phyloP scores from a whole-genome alignment of 768 basidiomycete genomes.

The Cyclocybe aegerita region DNA sequence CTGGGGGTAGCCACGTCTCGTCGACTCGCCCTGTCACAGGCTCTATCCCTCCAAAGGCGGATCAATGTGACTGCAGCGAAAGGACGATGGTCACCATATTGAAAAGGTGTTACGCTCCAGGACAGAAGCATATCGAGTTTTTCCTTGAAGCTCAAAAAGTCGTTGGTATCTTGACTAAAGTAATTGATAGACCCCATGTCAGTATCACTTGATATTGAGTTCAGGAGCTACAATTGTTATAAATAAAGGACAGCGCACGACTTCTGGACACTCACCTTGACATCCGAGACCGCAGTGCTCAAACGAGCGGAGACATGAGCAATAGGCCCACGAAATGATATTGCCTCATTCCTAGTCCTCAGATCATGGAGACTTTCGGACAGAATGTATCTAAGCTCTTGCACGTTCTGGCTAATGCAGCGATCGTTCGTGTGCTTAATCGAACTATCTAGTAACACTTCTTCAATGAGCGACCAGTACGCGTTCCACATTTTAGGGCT shows the following conservation, averaged over 20 bases:
- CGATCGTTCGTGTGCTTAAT: conserved; percentile 27
- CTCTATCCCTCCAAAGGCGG: conserved; percentile 57
- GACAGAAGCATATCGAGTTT: conserved; percentile 76
- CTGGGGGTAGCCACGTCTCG: conserved; percentile 60
- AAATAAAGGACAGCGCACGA: neutral
- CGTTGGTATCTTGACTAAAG: conserved; percentile 48
- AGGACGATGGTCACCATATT: conserved; percentile 81
- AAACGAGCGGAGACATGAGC: conserved; percentile 58
- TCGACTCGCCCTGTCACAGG: conserved; percentile 60
- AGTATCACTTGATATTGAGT: conserved; percentile 69
- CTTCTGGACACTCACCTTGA: conserved; percentile 35
- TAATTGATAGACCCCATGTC: conserved; percentile 58
- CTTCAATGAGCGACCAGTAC: conserved; percentile 47
- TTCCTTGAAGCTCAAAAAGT: conserved; percentile 48
- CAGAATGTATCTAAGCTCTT: conserved; percentile 48
- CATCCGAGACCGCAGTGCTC: conserved; percentile 57
- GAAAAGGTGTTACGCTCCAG: conserved; percentile 78
- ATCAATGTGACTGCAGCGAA: conserved; percentile 75
- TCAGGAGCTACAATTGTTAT: conserved; percentile 53
- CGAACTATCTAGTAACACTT: conserved; percentile 45
- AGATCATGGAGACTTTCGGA: conserved; percentile 67
- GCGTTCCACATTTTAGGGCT: conserved; percentile 67
- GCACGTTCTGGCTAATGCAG: conserved; percentile 37
- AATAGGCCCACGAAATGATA: conserved; percentile 70
- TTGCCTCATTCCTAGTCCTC: conserved; percentile 75